Conservation (phyloP, 1,139 yeast genomes). For the Meyerozyma athensensis region DNA sequence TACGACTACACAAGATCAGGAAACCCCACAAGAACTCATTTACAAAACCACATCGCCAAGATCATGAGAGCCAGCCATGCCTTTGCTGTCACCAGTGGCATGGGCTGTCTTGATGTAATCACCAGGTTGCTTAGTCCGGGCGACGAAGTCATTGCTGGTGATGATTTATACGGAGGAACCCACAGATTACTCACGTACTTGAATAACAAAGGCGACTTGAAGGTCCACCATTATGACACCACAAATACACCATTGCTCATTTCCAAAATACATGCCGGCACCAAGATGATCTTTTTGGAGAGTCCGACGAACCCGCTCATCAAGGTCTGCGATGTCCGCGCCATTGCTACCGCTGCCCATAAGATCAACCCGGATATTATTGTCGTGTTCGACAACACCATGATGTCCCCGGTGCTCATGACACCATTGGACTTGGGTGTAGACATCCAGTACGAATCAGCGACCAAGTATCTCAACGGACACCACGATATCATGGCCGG, state of each 20-base stretch:
- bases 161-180: conserved; percentile 90
- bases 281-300: conserved; percentile 76
- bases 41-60: conserved; percentile 72
- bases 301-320: conserved; percentile 91
- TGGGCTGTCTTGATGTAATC: conserved; percentile 88
- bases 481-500: conserved; percentile 98
- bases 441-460: conserved; percentile 89
- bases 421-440: conserved; percentile 82
- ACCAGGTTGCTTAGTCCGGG: conserved; percentile 69
- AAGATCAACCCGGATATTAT: conserved; percentile 59
- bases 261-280: conserved; percentile 46
- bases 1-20: conserved; percentile 95
- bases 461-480: conserved; percentile 87
- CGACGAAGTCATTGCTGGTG: conserved; percentile 87
- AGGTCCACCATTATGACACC: conserved; percentile 77
- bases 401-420: conserved; percentile 90
- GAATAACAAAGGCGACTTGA: conserved; percentile 60
- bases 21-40: conserved; percentile 80
- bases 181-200: conserved; percentile 77
- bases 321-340: conserved; percentile 74
- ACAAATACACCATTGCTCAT: conserved; percentile 61
- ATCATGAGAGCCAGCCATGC: conserved; percentile 72
- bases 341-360: conserved; percentile 65
- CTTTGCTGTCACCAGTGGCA: conserved; percentile 83
- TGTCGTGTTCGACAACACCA: conserved; percentile 89